phyloP scores from a whole-genome alignment of 1,139 yeast species.

The Taphrina wiesneri region DNA sequence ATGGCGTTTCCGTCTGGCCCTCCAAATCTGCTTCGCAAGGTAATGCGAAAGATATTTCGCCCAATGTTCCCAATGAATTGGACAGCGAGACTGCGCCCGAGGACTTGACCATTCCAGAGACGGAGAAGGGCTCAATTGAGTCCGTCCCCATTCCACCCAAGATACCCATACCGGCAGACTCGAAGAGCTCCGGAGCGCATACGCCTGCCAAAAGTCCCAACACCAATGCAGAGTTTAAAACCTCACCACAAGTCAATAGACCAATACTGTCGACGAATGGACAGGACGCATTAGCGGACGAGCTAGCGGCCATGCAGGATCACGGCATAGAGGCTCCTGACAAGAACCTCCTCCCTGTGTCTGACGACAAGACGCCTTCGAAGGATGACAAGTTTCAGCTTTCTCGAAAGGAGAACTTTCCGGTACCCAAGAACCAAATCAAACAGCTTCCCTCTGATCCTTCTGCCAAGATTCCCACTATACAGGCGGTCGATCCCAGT shows the following conservation, averaged over 20 bases:
- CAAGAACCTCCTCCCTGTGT: not conserved
- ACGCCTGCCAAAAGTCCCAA: not conserved
- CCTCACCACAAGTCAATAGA: not conserved
- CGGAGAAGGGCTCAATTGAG: not conserved
- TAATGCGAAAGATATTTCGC: not conserved
- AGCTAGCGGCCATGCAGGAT: not conserved
- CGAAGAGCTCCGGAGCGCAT: not conserved
- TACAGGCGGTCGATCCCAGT: constrained; percentile 18
- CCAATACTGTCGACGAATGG: not conserved
- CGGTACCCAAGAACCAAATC: not conserved
- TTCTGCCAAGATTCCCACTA: constrained; percentile 5
- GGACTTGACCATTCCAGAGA: not conserved
- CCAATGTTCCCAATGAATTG: not conserved
- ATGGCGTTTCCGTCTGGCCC: not conserved
- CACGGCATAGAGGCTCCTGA: not conserved
- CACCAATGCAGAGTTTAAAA: not conserved
- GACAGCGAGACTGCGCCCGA: not conserved
- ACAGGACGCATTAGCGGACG: not conserved
- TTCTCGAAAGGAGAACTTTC: constrained; percentile 14
- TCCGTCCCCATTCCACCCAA: not conserved
- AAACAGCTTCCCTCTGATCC: constrained; percentile 1
- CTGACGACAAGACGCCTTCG: not conserved
- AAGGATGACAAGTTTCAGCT: constrained; percentile 2
- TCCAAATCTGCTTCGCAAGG: not conserved
- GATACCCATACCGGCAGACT: not conserved